Percentiles rank a stretch among this genome's conserved stretches.
Conservation (phyloP, 495 filamentous ascomycete species). For the Pseudevernia furfuracea region DNA sequence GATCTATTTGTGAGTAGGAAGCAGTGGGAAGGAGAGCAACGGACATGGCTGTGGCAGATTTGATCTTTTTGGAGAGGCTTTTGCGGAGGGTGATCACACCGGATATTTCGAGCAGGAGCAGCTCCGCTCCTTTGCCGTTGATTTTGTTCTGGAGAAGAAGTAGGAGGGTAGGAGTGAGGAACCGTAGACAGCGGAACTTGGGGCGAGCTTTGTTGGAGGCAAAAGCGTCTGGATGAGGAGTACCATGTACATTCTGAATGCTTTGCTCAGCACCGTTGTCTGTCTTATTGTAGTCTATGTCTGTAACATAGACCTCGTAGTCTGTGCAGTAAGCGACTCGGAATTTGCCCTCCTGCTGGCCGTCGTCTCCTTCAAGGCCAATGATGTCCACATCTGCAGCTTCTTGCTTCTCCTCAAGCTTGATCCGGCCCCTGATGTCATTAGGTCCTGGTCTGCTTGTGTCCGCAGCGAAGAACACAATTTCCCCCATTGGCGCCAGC, state of each 20-base stretch:
- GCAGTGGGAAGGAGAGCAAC: slow-evolving; percentile 55
- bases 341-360: slow-evolving; percentile 49
- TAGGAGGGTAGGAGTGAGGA: slow-evolving; percentile 52
- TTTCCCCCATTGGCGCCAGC: slow-evolving; percentile 61
- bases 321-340: slow-evolving; percentile 74
- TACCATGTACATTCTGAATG: slow-evolving; percentile 50
- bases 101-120: slow-evolving; percentile 54
- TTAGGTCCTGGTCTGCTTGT: slow-evolving; percentile 43
- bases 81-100: slow-evolving; percentile 45
- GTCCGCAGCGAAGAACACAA: slow-evolving; percentile 70
- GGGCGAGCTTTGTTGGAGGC: slow-evolving; percentile 38
- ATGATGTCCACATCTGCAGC: slow-evolving; percentile 75
- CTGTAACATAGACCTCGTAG: slow-evolving; percentile 55
- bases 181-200: slow-evolving; percentile 63
- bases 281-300: slow-evolving; percentile 29
- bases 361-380: slow-evolving; percentile 38
- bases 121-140: slow-evolving; percentile 55
- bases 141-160: slow-evolving; percentile 47
- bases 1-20: slow-evolving; percentile 49
- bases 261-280: slow-evolving; percentile 43
- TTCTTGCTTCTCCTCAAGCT: slow-evolving; percentile 55
- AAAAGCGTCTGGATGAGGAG: slow-evolving; percentile 43
- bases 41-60: slow-evolving; percentile 66
- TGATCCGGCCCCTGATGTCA: slow-evolving; percentile 60
- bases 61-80: slow-evolving; percentile 48